A percentile compares a stretch with the other conserved stretches of the same genome.
Evolutionary conservation across 1,284 basidiomycete genomes (phyloP).

Genomic region (Termitomyces sp.): DNA sequence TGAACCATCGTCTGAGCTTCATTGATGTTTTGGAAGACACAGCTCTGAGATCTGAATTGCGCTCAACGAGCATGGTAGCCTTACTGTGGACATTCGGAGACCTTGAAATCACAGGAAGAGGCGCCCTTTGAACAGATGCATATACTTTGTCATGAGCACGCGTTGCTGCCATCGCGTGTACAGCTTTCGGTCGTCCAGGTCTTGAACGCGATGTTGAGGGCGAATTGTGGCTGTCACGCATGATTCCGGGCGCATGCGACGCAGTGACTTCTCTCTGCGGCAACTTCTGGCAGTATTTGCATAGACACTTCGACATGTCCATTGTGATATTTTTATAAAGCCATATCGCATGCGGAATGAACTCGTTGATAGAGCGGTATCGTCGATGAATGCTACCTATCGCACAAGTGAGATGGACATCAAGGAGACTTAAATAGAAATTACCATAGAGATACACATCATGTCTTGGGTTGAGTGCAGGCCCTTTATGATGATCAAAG

Average conservation of each 20-base stretch:
- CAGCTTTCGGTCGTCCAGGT: constrained; percentile 16
- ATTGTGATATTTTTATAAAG: constrained; percentile 52
- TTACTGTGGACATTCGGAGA: constrained; percentile 36
- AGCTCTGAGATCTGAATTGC: constrained; percentile 54
- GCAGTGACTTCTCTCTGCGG: constrained; percentile 65
- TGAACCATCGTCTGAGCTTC: constrained; percentile 49
- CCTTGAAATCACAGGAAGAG: constrained; percentile 33
- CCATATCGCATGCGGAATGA: constrained; percentile 79
- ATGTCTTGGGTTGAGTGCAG: constrained; percentile 47
- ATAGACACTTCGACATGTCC: constrained; percentile 51
- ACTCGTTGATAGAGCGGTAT: constrained; percentile 77
- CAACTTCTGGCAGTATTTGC: constrained; percentile 75
- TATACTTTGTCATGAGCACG: constrained; percentile 37
- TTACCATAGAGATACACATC: constrained; percentile 76
- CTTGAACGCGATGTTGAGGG: constrained; percentile 20
- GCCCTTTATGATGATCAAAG: constrained; percentile 71
- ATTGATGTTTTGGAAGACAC: constrained; percentile 35
- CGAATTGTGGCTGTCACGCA: constrained; percentile 23
- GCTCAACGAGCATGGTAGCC: constrained; percentile 48
- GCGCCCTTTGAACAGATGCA: constrained; percentile 50
- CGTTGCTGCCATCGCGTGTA: constrained; percentile 22
- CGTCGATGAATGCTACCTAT: constrained; percentile 39
- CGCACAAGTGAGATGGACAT: not conserved
- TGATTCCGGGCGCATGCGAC: constrained; percentile 43
- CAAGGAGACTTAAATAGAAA: not conserved